Conservation (phyloP, 2,329 filamentous ascomycete genomes). For the Knufia fluminis region DNA sequence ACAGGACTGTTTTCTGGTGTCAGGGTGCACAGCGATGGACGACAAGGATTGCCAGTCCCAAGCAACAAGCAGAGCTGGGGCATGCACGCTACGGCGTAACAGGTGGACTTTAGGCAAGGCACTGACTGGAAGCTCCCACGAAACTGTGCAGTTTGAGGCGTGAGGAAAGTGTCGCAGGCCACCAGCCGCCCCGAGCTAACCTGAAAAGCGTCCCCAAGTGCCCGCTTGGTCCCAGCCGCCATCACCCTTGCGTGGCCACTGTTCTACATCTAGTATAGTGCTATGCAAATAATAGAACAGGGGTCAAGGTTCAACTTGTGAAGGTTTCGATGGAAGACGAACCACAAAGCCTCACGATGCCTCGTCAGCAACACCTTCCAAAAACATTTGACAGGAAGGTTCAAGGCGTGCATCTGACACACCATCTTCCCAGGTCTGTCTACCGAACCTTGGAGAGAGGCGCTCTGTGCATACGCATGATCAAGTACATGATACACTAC, state of each 20-base stretch:
- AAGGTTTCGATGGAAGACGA: no score
- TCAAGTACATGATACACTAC: no score
- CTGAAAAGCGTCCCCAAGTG: not conserved
- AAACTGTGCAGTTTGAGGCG: not conserved
- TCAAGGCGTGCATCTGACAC: not conserved
- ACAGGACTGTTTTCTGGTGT: not conserved
- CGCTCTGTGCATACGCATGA: no score
- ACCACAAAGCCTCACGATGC: not conserved
- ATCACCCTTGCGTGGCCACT: not conserved
- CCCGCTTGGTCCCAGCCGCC: not conserved
- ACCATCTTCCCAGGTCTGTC: not conserved
- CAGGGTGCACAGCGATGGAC: not conserved
- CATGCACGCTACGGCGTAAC: no score
- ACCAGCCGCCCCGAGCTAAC: not conserved
- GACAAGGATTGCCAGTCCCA: not conserved
- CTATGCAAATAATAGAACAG: slow-evolving; percentile 1
- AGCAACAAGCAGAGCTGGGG: no score
- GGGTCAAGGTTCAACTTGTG: not conserved
- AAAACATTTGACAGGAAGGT: no score
- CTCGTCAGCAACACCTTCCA: not conserved
- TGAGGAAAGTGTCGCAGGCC: not conserved
- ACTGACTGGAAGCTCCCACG: not conserved
- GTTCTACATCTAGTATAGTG: not conserved
- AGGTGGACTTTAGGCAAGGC: no score
- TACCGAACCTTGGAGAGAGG: not conserved